Base-by-base conservation (phyloP, 495 filamentous ascomycete genomes). In the Lepraria neglecta region DNA sequence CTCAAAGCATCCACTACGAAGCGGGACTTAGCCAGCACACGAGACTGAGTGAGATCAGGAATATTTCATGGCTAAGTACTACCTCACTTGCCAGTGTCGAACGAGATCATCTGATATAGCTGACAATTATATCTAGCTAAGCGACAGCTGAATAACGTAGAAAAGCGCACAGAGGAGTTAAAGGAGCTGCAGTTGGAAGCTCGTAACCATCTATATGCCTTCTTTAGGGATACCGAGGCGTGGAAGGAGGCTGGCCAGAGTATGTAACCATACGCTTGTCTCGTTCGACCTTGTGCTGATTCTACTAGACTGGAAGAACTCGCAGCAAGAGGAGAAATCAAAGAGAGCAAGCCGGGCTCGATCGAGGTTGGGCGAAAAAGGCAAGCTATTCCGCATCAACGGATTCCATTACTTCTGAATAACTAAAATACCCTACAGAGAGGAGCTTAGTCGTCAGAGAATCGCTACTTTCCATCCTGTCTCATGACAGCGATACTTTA, bases 161-260 rank as follows among this genome's bases (percentile, higher is more conserved):
- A 59, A 50, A 24, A 35, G 58, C 30, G 31, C 33, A 48, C 45
- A 15, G 58, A 51, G 35, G 63, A 65, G 51, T 40, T 65, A 3
- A 65, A 57, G 54, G 58, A 42, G n/a, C 21, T 65, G 28, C 56
- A 58, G 19, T 6, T 61, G 19, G 63, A 65, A 50, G 63, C 63
- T 38, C 63, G 63, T 11, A 61, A 65, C 44, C 58, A 60, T 52
- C 51, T 65, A n/a, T 65, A 61, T 35, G 58, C 42, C 10, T 24
- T 65, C 31, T 47, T 65, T 14, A 60, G 28, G 54, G 63, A 65
- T 35, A 65, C 44, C 17, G 63, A 65, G 54, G 43, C 54, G 1
- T 61, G 50, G 63, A 58, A 53, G n/a, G 56, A 63, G 31, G 46
- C 47, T n/a, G 19, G 54, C 30, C 58, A 57, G 24, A n/a, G 51